Percentiles rank a stretch among this genome's conserved stretches.
Evolutionary conservation across 306 rosid species (phyloP).

Genomic region (Arachis stenosperma): DNA sequence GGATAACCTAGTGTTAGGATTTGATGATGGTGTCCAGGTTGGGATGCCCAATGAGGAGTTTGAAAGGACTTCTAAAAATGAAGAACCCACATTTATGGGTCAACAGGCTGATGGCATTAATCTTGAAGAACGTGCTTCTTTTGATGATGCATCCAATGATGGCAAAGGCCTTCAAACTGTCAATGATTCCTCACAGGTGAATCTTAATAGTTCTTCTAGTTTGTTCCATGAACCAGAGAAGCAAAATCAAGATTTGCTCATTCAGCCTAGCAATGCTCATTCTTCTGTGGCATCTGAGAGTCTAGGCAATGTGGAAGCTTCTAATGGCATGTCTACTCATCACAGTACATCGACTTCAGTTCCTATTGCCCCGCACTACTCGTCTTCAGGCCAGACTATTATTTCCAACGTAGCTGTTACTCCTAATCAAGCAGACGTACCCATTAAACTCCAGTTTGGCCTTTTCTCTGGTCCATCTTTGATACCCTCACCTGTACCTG

Average conservation of each 20-base stretch:
- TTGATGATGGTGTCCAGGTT: slow-evolving; percentile 95
- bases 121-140: slow-evolving; percentile 55
- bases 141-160: slow-evolving; percentile 51
- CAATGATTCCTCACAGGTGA: slow-evolving; percentile 52
- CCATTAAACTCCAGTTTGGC: slow-evolving; percentile 95
- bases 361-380: slow-evolving; percentile 54
- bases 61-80: slow-evolving; percentile 61
- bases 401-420: slow-evolving; percentile 53
- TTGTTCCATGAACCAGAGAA: slow-evolving; percentile 65
- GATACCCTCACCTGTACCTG: slow-evolving; percentile 94
- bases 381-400: slow-evolving; percentile 52
- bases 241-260: slow-evolving; percentile 51
- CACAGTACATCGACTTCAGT: slow-evolving; percentile 53
- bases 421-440: slow-evolving; percentile 70
- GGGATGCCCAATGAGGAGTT: slow-evolving; percentile 89
- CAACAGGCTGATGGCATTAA: slow-evolving; percentile 49
- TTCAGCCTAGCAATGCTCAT: slow-evolving; percentile 53
- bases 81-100: slow-evolving; percentile 45
- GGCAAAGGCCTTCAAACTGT: slow-evolving; percentile 51
- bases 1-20: slow-evolving; percentile 86
- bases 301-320: slow-evolving; percentile 53
- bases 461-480: slow-evolving; percentile 95
- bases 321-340: slow-evolving; percentile 55
- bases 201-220: slow-evolving; percentile 56
- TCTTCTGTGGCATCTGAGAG: slow-evolving; percentile 47